Conservation (phyloP, 2,329 filamentous ascomycete genomes). For the Hortaea werneckii region DNA sequence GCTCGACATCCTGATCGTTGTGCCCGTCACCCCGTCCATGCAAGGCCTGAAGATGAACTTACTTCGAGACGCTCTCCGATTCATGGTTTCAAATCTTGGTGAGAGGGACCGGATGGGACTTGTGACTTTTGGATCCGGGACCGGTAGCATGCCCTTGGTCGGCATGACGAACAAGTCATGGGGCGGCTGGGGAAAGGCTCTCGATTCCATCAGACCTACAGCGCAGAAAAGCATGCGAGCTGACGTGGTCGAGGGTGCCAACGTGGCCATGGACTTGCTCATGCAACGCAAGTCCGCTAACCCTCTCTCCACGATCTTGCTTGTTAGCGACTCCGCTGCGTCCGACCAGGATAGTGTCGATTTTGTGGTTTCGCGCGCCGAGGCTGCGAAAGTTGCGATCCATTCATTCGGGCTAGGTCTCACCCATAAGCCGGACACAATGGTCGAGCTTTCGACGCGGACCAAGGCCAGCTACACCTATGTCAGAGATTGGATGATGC, state of each 20-base stretch:
- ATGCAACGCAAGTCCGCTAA: slow-evolving; percentile 98
- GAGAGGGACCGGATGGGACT: slow-evolving; percentile 93
- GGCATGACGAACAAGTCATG: slow-evolving; percentile 95
- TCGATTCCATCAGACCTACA: slow-evolving; percentile 81
- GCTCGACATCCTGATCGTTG: slow-evolving; percentile 89
- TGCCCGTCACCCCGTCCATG: slow-evolving; percentile 96
- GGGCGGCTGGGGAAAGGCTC: slow-evolving; percentile 78
- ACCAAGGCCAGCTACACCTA: slow-evolving; percentile 98
- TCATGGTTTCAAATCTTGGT: slow-evolving; percentile 80
- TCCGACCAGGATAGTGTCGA: slow-evolving; percentile 92
- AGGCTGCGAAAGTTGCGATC: slow-evolving; percentile 95
- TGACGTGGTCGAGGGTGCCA: slow-evolving; percentile 94
- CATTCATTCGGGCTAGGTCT: slow-evolving; percentile 93
- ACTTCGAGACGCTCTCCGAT: slow-evolving; percentile 80
- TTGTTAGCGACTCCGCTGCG: slow-evolving; percentile 95
- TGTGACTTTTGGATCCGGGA: slow-evolving; percentile 91
- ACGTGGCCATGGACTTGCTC: slow-evolving; percentile 93
- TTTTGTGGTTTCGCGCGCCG: slow-evolving; percentile 91
- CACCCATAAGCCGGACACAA: slow-evolving; percentile 96
- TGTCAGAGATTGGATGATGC: slow-evolving; percentile 99
- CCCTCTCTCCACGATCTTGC: slow-evolving; percentile 84
- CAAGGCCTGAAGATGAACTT: slow-evolving; percentile 98
- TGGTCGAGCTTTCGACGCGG: slow-evolving; percentile 91
- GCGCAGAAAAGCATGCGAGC: slow-evolving; percentile 94
- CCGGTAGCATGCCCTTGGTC: slow-evolving; percentile 87